Evolutionary conservation across 2,329 filamentous ascomycete species (phyloP), one percentile per base, ranked within the genome.

Genomic region (Phialophora macrospora): DNA sequence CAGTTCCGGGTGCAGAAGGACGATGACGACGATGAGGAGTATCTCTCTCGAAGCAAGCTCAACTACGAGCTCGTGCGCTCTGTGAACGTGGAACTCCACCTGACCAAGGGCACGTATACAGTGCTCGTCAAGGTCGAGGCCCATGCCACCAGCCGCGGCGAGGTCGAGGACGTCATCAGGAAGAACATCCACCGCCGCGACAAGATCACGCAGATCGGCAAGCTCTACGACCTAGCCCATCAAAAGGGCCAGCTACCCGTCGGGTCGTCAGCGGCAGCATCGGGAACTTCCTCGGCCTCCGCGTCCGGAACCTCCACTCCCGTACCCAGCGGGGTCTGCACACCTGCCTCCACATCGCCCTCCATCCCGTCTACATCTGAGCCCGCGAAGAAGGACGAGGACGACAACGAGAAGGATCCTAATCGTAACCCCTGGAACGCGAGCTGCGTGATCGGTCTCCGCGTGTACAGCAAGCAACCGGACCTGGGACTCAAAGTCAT

Each of bases 121-220:
- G 86, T 96, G 3, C 82, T 92, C 22, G 84, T 94, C 75, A 92
- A 91, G 74, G 84, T 95, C 64, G 87, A 88, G 12, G 90, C 90
- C 2, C 83, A 83, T n/a, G 85, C 88, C 20, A 75, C 78, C 4
- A 71, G 75, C 2, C 85, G 89, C 17, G 74, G 78, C 11, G 73
- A 76, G 4, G 68, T 72, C 22, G 70, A 72, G 52, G 84, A 91
- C 34, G 87, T 90, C 1, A 86, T 94, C 32, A 84, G 86, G 58
- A 81, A 83, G 9, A 86, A 88, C 63, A 90, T 88, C 65, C 85
- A 86, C 63, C 80, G 80, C 3, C 87, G 91, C 28, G 90, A 93
- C 72, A 96, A 96, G 76, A 83, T 96, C 2, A 77, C 81, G 1
- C 79, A 81, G 62, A 78, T 81, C 14, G 80, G 80, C 8, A 77